Evolutionary conservation across 2,329 filamentous ascomycete species (phyloP), one percentile per base, ranked within the genome.

Genomic region (Sporothrix pallida): DNA sequence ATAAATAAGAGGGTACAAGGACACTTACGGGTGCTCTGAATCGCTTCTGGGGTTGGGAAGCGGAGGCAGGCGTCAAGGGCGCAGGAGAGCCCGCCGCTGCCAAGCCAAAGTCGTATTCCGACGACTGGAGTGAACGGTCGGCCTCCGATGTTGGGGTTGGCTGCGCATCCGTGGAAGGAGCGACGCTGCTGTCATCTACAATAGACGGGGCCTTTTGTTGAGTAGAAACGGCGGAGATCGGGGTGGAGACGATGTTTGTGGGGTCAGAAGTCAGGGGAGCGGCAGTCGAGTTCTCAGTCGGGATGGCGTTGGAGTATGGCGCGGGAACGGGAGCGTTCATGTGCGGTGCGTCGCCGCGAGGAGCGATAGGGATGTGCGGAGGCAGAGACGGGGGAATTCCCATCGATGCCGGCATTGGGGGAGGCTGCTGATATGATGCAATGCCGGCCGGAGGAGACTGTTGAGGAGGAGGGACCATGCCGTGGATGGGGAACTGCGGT

Each of bases 21-120:
- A 65, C 62, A 84, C 87, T 84, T 82, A 89, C 88, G 37, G 87
- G 87, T 78, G 85, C 81, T 74, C 81, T 82, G 76, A 87, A 89
- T 4, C 82, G 79, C 31, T 68, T 52, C 6, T 13, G 23, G 8
- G 65, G 23, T 13, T 52, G 20, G n/a, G 65, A 26, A 17, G 23
- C 31, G 7, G 31, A 37, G 31, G 31, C 31, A 37, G 31, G 31
- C 7, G 31, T 37, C 31, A 37, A 37, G 31, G 31, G 31, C 7
- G 31, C 31, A 37, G 31, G 31, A 37, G 31, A 37, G 31, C 31
- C 31, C 31, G 31, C 31, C 31, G 31, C 31, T 37, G 4, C 31
- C 31, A 37, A 37, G 31, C 31, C 31, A 7, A 37, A 6, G 31
- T 37, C 31, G 31, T 37, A 37, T 37, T 37, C 31, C 7, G 31